phyloP scores from a whole-genome alignment of 768 basidiomycete genomes.

The Suillus fuscotomentosus region DNA sequence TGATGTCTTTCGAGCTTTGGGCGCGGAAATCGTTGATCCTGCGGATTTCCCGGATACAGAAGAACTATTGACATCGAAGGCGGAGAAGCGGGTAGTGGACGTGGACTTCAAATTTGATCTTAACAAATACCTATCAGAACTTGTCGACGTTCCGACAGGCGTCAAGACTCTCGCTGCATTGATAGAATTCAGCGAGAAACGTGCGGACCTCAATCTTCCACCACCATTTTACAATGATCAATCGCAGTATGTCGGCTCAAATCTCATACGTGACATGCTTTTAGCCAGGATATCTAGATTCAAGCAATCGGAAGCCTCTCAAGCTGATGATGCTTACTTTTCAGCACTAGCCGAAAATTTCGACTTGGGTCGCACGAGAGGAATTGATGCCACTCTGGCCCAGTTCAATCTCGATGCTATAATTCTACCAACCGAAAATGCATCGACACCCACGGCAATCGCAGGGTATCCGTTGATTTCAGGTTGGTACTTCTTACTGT shows the following conservation, averaged over 20 bases:
- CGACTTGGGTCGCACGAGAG: not conserved
- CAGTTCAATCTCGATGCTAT: not conserved
- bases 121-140: conserved; percentile 41
- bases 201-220: conserved; percentile 43
- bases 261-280: not conserved
- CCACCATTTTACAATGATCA: conserved; percentile 29
- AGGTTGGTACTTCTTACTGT: not conserved
- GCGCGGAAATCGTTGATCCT: conserved; percentile 50
- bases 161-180: conserved; percentile 56
- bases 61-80: conserved; percentile 42
- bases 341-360: not conserved
- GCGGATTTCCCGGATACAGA: conserved; percentile 48
- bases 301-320: not conserved
- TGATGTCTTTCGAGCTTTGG: conserved; percentile 35
- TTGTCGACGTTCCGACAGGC: conserved; percentile 53
- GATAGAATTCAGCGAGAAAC: conserved; percentile 50
- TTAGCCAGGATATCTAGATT: not conserved
- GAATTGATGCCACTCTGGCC: not conserved
- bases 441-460: not conserved
- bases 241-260: not conserved
- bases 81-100: conserved; percentile 48
- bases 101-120: conserved; percentile 52
- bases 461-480: not conserved
- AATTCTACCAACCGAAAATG: not conserved
- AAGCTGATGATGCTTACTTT: not conserved